Conservation (phyloP, 441 rosid genomes). For the Jatropha podagrica region DNA sequence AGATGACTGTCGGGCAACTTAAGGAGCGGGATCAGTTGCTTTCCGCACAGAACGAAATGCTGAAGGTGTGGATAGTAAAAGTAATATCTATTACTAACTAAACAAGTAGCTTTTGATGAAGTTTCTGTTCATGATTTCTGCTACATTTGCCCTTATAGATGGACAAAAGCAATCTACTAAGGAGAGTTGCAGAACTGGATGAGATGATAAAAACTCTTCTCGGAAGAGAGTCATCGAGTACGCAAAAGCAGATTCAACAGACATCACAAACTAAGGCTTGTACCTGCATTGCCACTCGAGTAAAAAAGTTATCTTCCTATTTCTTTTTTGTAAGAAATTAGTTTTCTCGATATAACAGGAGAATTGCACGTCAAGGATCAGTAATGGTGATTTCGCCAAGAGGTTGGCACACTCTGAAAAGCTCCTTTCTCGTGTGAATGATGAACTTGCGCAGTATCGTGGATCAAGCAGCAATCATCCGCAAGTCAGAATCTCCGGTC, state of each 20-base stretch:
- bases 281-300: background rate
- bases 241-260: constrained; percentile 42
- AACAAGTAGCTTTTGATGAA: background rate
- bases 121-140: background rate
- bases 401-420: constrained; percentile 52
- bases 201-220: constrained; percentile 50
- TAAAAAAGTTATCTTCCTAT: too few species aligned
- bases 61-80: constrained; percentile 49
- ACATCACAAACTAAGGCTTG: constrained; percentile 39
- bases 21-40: constrained; percentile 80
- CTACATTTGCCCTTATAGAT: constrained; percentile 34
- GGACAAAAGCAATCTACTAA: constrained; percentile 73
- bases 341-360: constrained; percentile 45
- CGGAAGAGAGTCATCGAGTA: constrained; percentile 28
- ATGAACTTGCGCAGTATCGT: constrained; percentile 60
- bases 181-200: constrained; percentile 70
- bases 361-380: constrained; percentile 32
- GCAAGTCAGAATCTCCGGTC: constrained; percentile 35
- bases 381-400: constrained; percentile 42
- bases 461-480: constrained; percentile 33
- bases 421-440: constrained; percentile 51
- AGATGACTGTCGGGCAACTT: constrained; percentile 68
- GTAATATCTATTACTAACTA: background rate
- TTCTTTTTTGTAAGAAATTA: too few species aligned
- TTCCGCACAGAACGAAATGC: constrained; percentile 78